Evolutionary conservation across 2,329 filamentous ascomycete genomes (phyloP).

Genomic region (Clonostachys rhizophaga): DNA sequence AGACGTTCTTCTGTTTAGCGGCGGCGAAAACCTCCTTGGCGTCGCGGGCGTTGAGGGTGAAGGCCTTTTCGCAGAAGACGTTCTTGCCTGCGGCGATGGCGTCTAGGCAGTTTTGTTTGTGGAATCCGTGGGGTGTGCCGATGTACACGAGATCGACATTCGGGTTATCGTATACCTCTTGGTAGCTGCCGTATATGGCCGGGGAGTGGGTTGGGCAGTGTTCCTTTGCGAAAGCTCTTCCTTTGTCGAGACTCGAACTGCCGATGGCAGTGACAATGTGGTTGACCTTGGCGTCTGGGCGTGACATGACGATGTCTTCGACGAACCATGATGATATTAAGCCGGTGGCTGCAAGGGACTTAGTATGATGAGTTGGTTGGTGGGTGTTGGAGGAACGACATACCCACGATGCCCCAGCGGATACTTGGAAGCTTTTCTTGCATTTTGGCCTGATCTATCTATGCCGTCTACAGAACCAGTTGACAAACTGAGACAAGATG

Average conservation of each 20-base stretch:
- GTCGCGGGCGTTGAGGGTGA: conserved; percentile 31
- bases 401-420: conserved; percentile 27
- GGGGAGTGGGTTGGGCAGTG: conserved; percentile 8
- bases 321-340: conserved; percentile 41
- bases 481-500: no score
- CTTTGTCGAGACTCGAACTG: conserved; percentile 30
- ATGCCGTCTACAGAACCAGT: no score
- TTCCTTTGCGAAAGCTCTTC: conserved; percentile 5
- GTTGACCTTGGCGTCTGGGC: conserved; percentile 24
- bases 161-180: conserved; percentile 29
- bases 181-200: conserved; percentile 29
- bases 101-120: conserved; percentile 34
- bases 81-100: conserved; percentile 36
- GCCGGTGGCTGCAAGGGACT: conserved; percentile 18
- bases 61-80: conserved; percentile 39
- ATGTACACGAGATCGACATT: conserved; percentile 39
- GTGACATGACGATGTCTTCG: conserved; percentile 27
- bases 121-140: conserved; percentile 36
- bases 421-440: conserved; percentile 10
- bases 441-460: no score
- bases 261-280: conserved; percentile 37
- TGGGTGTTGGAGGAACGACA: not conserved
- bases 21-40: conserved; percentile 30
- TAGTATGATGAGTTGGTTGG: no score
- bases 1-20: conserved; percentile 31